phyloP scores from a whole-genome alignment of 1,139 yeast genomes.

The Starmera stellimalicola region DNA sequence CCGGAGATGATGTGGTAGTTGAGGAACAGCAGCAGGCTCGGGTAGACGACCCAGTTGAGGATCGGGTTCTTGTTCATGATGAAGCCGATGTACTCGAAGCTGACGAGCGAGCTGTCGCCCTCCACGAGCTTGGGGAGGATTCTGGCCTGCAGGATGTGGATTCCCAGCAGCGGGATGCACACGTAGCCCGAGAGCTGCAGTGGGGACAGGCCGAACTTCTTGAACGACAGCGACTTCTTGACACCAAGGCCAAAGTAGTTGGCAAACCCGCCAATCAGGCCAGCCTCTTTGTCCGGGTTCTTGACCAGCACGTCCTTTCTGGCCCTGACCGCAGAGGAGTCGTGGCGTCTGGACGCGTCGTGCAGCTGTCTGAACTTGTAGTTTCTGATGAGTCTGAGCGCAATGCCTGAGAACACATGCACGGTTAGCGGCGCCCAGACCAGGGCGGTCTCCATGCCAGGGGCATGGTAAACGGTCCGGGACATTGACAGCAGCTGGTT shows the following conservation, averaged over 20 bases:
- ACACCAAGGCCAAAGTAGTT: slow-evolving; percentile 43
- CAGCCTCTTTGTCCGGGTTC: slow-evolving; percentile 38
- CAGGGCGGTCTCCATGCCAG: slow-evolving; percentile 37
- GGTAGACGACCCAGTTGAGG: slow-evolving; percentile 20
- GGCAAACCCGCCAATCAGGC: slow-evolving; percentile 50
- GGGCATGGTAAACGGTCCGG: slow-evolving; percentile 50
- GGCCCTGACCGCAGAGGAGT: slow-evolving; percentile 10
- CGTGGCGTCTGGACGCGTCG: slow-evolving; percentile 9
- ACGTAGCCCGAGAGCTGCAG: slow-evolving; percentile 52
- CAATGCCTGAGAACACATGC: slow-evolving; percentile 49
- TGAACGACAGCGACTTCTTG: slow-evolving; percentile 34
- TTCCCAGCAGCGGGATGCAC: slow-evolving; percentile 34
- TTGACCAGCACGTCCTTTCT: slow-evolving; percentile 16
- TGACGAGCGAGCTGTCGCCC: slow-evolving; percentile 57
- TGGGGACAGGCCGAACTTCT: slow-evolving; percentile 33
- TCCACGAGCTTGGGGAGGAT: slow-evolving; percentile 41
- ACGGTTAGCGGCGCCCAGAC: slow-evolving; percentile 37
- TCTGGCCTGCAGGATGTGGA: slow-evolving; percentile 43
- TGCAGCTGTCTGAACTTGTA: slow-evolving; percentile 21
- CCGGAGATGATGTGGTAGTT: slow-evolving; percentile 35
- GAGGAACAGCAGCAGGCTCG: slow-evolving; percentile 20
- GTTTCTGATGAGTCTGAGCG: slow-evolving; percentile 32
- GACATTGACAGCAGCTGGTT: slow-evolving; percentile 54
- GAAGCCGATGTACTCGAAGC: slow-evolving; percentile 43
- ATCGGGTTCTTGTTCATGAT: slow-evolving; percentile 15